phyloP scores from a whole-genome alignment of 192 early-diverging fungal species.

The Linnemannia elongata region DNA sequence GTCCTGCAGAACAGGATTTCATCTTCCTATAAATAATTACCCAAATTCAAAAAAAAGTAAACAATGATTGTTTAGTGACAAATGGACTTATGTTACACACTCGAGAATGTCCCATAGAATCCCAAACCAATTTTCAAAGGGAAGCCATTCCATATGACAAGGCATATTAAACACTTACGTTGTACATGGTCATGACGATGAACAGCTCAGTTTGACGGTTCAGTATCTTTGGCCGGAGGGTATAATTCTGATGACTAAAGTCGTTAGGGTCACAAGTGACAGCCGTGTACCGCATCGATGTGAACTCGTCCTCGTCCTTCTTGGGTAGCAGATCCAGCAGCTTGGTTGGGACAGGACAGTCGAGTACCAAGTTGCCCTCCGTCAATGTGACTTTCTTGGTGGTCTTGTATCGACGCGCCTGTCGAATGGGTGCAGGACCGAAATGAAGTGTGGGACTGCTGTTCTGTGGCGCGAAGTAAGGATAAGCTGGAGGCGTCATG shows the following conservation, averaged over 20 bases:
- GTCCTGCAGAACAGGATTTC: slow-evolving; percentile 91
- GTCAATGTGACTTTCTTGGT: slow-evolving; percentile 70
- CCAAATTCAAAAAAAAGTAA: neutral
- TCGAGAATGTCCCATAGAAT: neutral
- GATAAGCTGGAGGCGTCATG: slow-evolving; percentile 2
- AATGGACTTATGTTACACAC: neutral
- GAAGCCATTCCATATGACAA: neutral
- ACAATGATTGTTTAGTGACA: neutral
- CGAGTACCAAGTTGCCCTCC: slow-evolving; percentile 76
- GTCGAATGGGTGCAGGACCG: slow-evolving; percentile 54
- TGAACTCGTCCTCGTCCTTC: slow-evolving; percentile 72
- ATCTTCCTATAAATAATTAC: slow-evolving; percentile 78
- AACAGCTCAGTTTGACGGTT: slow-evolving; percentile 88
- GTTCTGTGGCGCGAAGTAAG: slow-evolving; percentile 5
- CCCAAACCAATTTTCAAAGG: neutral
- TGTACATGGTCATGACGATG: slow-evolving; percentile 95
- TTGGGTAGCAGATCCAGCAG: slow-evolving; percentile 64
- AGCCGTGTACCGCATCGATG: slow-evolving; percentile 79
- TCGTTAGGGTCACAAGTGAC: slow-evolving; percentile 76
- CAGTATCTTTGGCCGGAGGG: slow-evolving; percentile 76
- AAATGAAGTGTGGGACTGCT: slow-evolving; percentile 35
- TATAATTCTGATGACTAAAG: slow-evolving; percentile 73
- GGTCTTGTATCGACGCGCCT: slow-evolving; percentile 62
- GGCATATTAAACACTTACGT: slow-evolving; percentile 41
- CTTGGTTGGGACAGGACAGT: slow-evolving; percentile 70